Percentiles rank a stretch among this genome's conserved stretches.
These are phyloP conservation scores for Rauvolfia tetraphylla DNA, from an alignment of 257 asterid species.

Conservation along the genomic window DNA sequence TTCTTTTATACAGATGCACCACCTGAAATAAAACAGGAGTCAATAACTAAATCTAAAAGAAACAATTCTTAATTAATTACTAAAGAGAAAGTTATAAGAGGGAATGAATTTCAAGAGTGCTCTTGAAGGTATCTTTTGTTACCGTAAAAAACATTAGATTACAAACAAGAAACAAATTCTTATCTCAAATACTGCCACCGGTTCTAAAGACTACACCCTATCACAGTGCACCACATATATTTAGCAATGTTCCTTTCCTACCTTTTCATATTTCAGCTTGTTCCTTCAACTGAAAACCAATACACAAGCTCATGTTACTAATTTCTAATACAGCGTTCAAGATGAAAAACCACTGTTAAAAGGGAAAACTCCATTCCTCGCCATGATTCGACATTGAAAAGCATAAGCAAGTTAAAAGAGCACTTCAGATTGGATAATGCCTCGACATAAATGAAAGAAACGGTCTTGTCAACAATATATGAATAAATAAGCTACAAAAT, in stretches of 20 bases:
- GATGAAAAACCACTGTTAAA: too few relatives aligned
- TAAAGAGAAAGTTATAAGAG: background rate
- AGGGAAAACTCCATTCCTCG: too few relatives aligned
- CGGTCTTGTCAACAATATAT: background rate
- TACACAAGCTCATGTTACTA: too few relatives aligned
- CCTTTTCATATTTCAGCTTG: background rate
- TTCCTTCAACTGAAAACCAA: too few relatives aligned
- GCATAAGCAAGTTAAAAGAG: background rate
- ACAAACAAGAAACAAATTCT: background rate
- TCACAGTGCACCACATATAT: background rate
- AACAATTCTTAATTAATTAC: background rate
- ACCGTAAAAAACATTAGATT: background rate
- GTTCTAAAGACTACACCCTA: background rate
- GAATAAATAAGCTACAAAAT: background rate
- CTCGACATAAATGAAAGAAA: background rate
- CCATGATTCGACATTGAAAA: background rate
- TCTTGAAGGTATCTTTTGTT: background rate
- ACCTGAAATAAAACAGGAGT: slow-evolving; percentile 43
- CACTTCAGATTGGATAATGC: background rate
- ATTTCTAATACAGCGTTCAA: too few relatives aligned
- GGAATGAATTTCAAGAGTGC: background rate
- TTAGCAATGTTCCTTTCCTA: background rate
- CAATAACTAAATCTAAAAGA: slow-evolving; percentile 5
- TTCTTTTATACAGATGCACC: slow-evolving; percentile 71
- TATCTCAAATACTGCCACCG: background rate